Conservation (phyloP, 2,329 filamentous ascomycete species). For the Claviceps spartinae region DNA sequence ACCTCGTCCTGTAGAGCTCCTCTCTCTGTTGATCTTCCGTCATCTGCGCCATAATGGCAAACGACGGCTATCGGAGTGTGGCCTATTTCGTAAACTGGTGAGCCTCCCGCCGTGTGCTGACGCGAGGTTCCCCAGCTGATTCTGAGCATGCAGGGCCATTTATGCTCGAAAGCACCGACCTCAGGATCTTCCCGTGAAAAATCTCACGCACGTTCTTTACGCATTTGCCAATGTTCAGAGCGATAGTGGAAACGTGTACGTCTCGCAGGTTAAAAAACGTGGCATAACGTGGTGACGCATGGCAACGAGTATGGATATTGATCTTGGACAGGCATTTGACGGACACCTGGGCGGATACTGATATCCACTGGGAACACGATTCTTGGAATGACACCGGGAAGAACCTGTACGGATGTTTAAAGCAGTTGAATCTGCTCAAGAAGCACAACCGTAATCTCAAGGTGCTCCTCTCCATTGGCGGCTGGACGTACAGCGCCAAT, state of each 20-base stretch:
- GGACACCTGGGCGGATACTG: slow-evolving; percentile 51
- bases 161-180: slow-evolving; percentile 79
- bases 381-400: slow-evolving; percentile 58
- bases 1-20: not conserved
- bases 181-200: slow-evolving; percentile 65
- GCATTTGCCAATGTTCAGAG: slow-evolving; percentile 76
- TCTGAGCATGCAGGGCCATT: slow-evolving; percentile 46
- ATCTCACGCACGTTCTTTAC: slow-evolving; percentile 81
- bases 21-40: not conserved
- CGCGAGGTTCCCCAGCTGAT: not conserved
- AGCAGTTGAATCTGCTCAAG: slow-evolving; percentile 80
- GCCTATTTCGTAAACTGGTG: slow-evolving; percentile 63
- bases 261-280: not conserved
- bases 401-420: slow-evolving; percentile 80
- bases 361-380: slow-evolving; percentile 61
- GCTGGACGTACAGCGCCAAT: slow-evolving; percentile 84
- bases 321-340: slow-evolving; percentile 32
- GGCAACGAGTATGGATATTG: not conserved
- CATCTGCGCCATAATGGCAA: slow-evolving; percentile 3
- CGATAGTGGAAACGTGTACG: slow-evolving; percentile 65
- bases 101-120: slow-evolving; percentile 2
- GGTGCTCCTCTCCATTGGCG: slow-evolving; percentile 73
- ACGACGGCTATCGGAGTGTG: slow-evolving; percentile 46
- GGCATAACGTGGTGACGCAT: too few relatives aligned
- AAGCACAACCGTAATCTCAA: slow-evolving; percentile 71